Evolutionary conservation across 2,329 filamentous ascomycete genomes (phyloP), one percentile per base, ranked within the genome.

Genomic region (Claviceps fusiformis): DNA sequence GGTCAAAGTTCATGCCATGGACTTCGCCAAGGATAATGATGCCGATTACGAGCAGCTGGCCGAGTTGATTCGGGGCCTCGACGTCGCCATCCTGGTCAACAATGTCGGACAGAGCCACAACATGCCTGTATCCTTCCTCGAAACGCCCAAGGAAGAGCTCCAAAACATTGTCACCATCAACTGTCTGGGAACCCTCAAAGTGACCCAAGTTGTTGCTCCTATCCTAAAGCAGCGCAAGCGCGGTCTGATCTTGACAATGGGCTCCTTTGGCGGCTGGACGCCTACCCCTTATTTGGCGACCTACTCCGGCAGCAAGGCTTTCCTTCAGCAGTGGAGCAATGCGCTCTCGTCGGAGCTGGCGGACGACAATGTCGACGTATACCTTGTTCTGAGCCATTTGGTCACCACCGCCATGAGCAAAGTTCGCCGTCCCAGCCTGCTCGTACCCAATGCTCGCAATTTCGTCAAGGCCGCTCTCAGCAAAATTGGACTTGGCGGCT

Each of bases 391-490:
- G 62, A 90, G 87, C 63, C 95, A 98, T 70, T 82, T 98, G 50
- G 88, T 98, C 64, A 95, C 90, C 5, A 92, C 89, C 1, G 89
- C 92, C 65, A 98, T 98, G 93, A 92, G 87, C 72, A 98, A 98
- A 79, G 83, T 98, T 63, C 86, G 89, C 64, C 86, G 85, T 55
- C 75, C 89, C 0, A 92, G 81, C 59, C 71, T 84, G 49, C 74
- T 90, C 56, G 86, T 97, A 49, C 93, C 93, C 10, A 89, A 79
- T 57, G 87, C 92, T 15, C 86, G 85, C 68, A 75, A 78, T 54
- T 97, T 97, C 68, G 93, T 98, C 55, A 81, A 80, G 63, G 76
- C 87, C 7, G 82, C 86, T 0, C 74, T 98, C 56, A 74, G 79
- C 59, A 95, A 93, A 76, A 79, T 98, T 63, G 92, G 92, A 50